A percentile compares a stretch with the other conserved stretches of the same genome.
Conservation (phyloP, 495 filamentous ascomycete genomes). For the Choiromyces venosus region DNA sequence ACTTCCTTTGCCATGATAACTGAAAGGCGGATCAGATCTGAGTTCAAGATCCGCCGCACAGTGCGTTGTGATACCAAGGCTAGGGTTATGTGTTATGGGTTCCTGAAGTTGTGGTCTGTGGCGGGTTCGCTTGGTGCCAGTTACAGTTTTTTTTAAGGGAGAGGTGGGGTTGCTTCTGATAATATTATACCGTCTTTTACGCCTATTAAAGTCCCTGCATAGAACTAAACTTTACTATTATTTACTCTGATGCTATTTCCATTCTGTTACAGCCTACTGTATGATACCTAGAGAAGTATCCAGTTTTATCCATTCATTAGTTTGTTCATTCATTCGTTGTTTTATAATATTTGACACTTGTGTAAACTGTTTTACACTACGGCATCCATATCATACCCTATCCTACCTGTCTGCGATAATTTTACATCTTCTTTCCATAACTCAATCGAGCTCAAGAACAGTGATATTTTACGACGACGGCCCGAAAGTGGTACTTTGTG, state of each 20-base stretch:
- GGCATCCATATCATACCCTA: too few relatives aligned
- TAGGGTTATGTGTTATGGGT: background rate
- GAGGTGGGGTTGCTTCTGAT: background rate
- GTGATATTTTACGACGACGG: too few relatives aligned
- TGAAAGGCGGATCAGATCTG: background rate
- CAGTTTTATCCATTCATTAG: background rate
- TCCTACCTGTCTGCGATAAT: background rate
- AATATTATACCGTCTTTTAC: background rate
- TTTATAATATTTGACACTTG: background rate
- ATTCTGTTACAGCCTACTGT: background rate
- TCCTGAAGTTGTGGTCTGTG: background rate
- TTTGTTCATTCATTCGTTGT: background rate
- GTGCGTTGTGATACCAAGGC: background rate
- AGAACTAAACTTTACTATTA: background rate
- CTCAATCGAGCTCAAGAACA: background rate
- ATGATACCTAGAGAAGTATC: background rate
- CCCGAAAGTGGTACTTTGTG: too few relatives aligned
- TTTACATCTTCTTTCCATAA: background rate
- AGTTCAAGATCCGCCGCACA: background rate
- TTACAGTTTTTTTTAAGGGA: background rate
- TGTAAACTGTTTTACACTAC: background rate
- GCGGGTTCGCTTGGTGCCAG: background rate
- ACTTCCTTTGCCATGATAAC: background rate
- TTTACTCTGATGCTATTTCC: background rate
- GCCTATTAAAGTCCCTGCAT: background rate